These are phyloP conservation scores for Pistacia vera DNA, from an alignment of 345 rosid species.

Conservation along the genomic window DNA sequence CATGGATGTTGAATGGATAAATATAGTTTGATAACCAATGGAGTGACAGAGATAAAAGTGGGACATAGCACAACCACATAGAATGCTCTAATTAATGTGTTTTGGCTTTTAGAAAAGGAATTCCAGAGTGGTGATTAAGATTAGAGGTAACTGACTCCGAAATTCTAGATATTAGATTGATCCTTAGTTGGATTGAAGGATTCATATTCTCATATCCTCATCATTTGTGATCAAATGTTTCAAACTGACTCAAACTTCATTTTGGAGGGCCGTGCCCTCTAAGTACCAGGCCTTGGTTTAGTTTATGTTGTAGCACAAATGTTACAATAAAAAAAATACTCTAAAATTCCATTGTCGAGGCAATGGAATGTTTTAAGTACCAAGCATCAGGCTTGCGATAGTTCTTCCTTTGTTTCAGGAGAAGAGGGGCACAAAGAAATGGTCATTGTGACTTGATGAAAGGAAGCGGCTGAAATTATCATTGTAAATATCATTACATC, in stretches of 20 bases:
- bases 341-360: neutral
- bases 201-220: neutral
- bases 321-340: neutral
- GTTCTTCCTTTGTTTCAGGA: slow-evolving; percentile 29
- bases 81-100: neutral
- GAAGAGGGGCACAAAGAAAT: slow-evolving; percentile 39
- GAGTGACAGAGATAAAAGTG: neutral
- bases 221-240: neutral
- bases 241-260: neutral
- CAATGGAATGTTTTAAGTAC: neutral
- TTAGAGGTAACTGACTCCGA: neutral
- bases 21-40: neutral
- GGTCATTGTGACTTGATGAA: slow-evolving; percentile 56
- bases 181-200: slow-evolving; percentile 9
- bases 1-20: neutral
- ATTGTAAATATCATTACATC: slow-evolving; percentile 30
- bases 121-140: too few species aligned
- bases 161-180: neutral
- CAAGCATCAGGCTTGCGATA: neutral
- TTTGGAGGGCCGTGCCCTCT: neutral
- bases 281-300: neutral
- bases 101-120: neutral
- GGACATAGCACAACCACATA: neutral
- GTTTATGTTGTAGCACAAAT: neutral
- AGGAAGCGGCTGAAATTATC: slow-evolving; percentile 40